phyloP scores from a whole-genome alignment of 352 stramenopile genomes.

The Globisporangium nagaii region DNA sequence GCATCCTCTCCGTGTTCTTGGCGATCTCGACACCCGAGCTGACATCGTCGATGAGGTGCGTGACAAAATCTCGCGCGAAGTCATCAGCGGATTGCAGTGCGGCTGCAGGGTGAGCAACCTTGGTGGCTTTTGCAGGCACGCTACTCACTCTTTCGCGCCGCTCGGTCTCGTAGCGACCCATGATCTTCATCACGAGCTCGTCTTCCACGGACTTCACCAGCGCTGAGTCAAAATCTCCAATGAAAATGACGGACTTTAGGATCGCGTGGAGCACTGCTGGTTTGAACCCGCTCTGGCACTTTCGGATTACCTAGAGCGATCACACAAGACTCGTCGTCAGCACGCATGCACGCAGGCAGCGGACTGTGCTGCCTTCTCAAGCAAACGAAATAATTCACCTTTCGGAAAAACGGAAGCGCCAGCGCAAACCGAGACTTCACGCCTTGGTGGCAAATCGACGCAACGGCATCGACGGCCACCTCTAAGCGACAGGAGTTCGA shows the following conservation, averaged over 20 bases:
- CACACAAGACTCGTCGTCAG: not conserved
- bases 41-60: constrained; percentile 52
- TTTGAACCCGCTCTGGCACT: constrained; percentile 29
- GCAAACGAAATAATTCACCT: constrained; percentile 19
- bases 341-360: not conserved
- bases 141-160: constrained; percentile 12
- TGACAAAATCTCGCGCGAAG: constrained; percentile 36
- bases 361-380: not conserved
- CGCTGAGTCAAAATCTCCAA: constrained; percentile 65
- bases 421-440: constrained; percentile 61
- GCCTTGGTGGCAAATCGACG: constrained; percentile 73
- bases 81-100: constrained; percentile 12
- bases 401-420: constrained; percentile 63
- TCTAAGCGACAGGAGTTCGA: constrained; percentile 43
- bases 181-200: constrained; percentile 69
- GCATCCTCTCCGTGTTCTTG: constrained; percentile 52
- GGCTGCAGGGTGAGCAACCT: constrained; percentile 4
- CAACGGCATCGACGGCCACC: constrained; percentile 53
- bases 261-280: constrained; percentile 53
- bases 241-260: constrained; percentile 69
- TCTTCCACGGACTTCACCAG: constrained; percentile 62
- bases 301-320: constrained; percentile 40
- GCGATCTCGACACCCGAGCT: constrained; percentile 61
- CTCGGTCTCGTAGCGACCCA: constrained; percentile 56
- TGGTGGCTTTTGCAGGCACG: constrained; percentile 4